Percentiles rank a stretch among this genome's conserved stretches.
Evolutionary conservation across 208 protist species (phyloP).

Genomic region (Trichomonas gallinae): DNA sequence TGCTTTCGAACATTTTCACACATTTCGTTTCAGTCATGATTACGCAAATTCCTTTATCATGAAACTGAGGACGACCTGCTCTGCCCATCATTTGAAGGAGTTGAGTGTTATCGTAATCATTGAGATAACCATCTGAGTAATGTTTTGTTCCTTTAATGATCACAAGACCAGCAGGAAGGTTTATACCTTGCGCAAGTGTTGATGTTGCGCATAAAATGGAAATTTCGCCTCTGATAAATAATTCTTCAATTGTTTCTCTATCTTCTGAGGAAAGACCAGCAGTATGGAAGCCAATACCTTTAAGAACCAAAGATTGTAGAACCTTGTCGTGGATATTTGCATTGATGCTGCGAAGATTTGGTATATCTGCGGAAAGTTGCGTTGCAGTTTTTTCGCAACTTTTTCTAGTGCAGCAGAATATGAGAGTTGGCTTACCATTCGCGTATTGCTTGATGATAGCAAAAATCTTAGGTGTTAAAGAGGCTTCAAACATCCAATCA

Average conservation of each 20-base stretch:
- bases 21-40: conserved; percentile 33
- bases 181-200: conserved; percentile 41
- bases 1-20: conserved; percentile 20
- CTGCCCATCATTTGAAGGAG: conserved; percentile 41
- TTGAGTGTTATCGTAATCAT: conserved; percentile 29
- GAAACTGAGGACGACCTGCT: conserved; percentile 42
- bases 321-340: background rate
- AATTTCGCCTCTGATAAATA: conserved; percentile 28
- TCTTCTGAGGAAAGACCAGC: conserved; percentile 31
- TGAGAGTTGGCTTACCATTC: conserved; percentile 22
- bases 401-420: conserved; percentile 41
- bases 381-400: conserved; percentile 28
- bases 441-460: background rate
- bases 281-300: conserved; percentile 36
- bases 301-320: background rate
- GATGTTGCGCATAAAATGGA: conserved; percentile 36
- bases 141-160: conserved; percentile 39
- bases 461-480: background rate
- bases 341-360: background rate
- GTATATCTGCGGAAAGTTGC: background rate
- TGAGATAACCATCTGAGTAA: conserved; percentile 13
- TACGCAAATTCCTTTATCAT: conserved; percentile 33
- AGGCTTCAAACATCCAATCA: conserved; percentile 19
- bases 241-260: conserved; percentile 25
- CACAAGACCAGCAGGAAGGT: conserved; percentile 38